A percentile compares a stretch with the other conserved stretches of the same genome.
Evolutionary conservation across 2,329 filamentous ascomycete genomes (phyloP).

Genomic region (Colletotrichum magnum): DNA sequence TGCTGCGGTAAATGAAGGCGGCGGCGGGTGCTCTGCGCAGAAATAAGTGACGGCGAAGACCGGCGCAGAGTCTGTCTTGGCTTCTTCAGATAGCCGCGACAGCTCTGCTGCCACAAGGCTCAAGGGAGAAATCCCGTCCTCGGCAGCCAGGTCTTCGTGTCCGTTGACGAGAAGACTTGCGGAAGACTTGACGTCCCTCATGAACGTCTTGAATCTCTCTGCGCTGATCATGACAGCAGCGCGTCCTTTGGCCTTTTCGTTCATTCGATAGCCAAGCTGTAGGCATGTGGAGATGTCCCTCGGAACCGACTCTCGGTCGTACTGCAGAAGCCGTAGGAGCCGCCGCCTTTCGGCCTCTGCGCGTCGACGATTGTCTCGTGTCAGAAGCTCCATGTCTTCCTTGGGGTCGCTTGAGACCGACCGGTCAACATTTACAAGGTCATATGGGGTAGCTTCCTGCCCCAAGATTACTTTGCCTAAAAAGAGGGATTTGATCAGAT

Average conservation of each 20-base stretch:
- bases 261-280: background rate
- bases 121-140: slow-evolving; percentile 21
- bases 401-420: background rate
- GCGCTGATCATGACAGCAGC: background rate
- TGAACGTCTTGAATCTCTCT: slow-evolving; percentile 3
- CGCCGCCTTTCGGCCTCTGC: background rate
- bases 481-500: background rate
- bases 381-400: too few relatives aligned
- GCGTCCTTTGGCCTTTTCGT: background rate
- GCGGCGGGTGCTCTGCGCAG: background rate
- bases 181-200: background rate
- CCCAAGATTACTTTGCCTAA: background rate
- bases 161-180: slow-evolving; percentile 14
- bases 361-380: too few relatives aligned
- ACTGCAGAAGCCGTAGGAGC: background rate
- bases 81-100: background rate
- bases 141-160: slow-evolving; percentile 6
- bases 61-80: background rate
- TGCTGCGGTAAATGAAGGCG: background rate
- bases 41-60: slow-evolving; percentile 10
- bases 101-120: slow-evolving; percentile 30
- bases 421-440: background rate
- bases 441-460: background rate
- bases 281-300: background rate
- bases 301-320: background rate